A percentile compares a stretch with the other conserved stretches of the same genome.
Conservation (phyloP, 1,284 basidiomycete genomes). For the Ganoderma leucocontextum region DNA sequence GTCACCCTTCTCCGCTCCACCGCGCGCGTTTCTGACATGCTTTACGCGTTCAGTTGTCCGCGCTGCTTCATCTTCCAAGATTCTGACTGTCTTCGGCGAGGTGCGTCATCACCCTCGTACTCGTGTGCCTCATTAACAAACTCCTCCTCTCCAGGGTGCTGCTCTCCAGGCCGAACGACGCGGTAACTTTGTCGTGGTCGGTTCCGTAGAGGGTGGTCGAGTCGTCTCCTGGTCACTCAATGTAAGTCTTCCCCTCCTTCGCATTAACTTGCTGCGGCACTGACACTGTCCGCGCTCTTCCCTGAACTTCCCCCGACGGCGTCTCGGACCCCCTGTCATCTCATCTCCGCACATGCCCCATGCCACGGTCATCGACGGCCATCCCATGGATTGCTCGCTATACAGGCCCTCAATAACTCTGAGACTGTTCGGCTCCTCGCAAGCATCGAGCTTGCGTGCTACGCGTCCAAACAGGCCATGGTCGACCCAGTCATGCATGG, state of each 20-base stretch:
- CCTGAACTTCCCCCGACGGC: constrained; percentile 6
- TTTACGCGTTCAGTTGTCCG: constrained; percentile 64
- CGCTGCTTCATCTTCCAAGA: constrained; percentile 67
- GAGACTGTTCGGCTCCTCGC: constrained; percentile 81
- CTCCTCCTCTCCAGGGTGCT: constrained; percentile 53
- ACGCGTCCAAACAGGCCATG: constrained; percentile 71
- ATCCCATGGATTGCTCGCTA: neutral
- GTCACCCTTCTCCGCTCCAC: constrained; percentile 10
- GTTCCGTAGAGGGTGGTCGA: constrained; percentile 71
- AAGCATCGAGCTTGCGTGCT: constrained; percentile 82
- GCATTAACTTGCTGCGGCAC: constrained; percentile 5
- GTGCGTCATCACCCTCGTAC: constrained; percentile 46
- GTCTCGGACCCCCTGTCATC: constrained; percentile 11
- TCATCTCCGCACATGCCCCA: constrained; percentile 12
- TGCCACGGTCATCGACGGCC: neutral
- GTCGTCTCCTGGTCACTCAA: constrained; percentile 88
- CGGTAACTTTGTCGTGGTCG: constrained; percentile 84
- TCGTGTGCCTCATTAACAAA: constrained; percentile 31
- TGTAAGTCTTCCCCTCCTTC: constrained; percentile 47
- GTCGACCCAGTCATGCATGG: constrained; percentile 68
- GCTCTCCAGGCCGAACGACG: constrained; percentile 84
- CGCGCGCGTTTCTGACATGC: constrained; percentile 25
- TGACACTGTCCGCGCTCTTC: constrained; percentile 23
- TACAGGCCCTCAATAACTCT: constrained; percentile 78
- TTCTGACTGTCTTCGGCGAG: constrained; percentile 75